Base-by-base conservation (phyloP, 805 yeast genomes). In the Starmerella vaccinii region DNA sequence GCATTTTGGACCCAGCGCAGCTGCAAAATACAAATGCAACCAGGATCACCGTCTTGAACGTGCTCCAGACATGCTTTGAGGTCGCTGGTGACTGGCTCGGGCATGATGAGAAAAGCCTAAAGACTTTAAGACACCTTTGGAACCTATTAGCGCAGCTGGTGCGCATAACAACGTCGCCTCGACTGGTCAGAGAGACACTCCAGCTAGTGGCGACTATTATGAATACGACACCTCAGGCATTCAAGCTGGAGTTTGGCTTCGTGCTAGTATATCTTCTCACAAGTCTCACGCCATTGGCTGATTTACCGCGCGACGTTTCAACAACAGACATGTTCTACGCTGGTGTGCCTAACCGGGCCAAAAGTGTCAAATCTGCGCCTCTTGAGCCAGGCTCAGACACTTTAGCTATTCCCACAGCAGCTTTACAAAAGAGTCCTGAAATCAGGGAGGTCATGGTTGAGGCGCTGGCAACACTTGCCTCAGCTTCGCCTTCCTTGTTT, bases 71-170 rank as follows among this genome's bases (percentile, higher is more conserved):
- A 0, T 83, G 94, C 0, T 73, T 92, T 45, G 97, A 92, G 65
- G 81, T 85, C 5, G 73, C 87, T 10, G 96, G 96, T 2, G 69
- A 72, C 48, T 71, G 70, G 15, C 73, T 88, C 47, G 70, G 76
- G 3, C 63, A 68, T 26, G 90, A 84, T 61, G 79, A 84, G 2
- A 72, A 81, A 4, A 68, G 89, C 42, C 74, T 86, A 63, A 75
- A 73, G 18, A 68, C 87, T 24, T 75, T 86, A 9, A 76, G 90
- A 1, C 81, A 84, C 9, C 76, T 89, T n/a, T 85, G 87, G 64
- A 90, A 88, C 63, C 84, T 86, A 61, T 73, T 89, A 26, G 76
- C 90, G 42, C 92, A 81, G 63, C 76, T 88, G 24, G 78, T 88
- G 27, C 84, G 94, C 54, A 51, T 76, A 2, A 56, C 53, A 2